Evolutionary conservation across 176 grass and related monocot genomes (phyloP), one percentile per base, ranked within the genome.

Genomic region (Thinopyrum elongatum): DNA sequence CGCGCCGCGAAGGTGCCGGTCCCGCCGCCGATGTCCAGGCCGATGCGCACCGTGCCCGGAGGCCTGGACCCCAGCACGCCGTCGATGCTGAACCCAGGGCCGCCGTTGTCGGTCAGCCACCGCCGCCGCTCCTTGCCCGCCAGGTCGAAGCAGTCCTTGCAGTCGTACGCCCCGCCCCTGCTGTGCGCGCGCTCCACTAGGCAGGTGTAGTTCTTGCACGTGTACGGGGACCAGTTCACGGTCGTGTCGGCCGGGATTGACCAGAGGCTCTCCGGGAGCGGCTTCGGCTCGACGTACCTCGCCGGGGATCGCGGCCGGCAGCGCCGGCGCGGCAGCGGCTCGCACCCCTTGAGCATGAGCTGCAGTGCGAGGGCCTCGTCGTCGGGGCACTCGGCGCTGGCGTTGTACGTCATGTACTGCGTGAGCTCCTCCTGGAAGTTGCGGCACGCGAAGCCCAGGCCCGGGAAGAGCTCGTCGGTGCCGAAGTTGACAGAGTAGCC

Each of bases 151-250:
- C 95, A 98, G 70, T 98, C 93, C 82, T 95, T 98, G 85, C 95
- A 98, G 86, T 95, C 91, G 77, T 67, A 80, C 21, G 91, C 29
- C 4, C 79, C 73, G 25, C 95, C 95, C 39, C 88, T 71, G 22
- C 36, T 11, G 28, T 36, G 86, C 2, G 79, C 93, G 61, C 95
- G 82, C n/a, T 65, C 47, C 29, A 98, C 91, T 26, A 98, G 88
- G 89, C 93, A 98, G 33, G 78, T 88, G 87, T 98, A 98, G 79
- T 95, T 98, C 91, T 98, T 98, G 87, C 95, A 98, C 65, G 89
- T 90, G 91, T 94, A 95, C 0, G 93, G 89, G 6, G 87, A 70
- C 95, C 93, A 94, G 42, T 86, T 81, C 61, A 92, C 87, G 67
- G 87, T 93, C n/a, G 91, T 85, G 85, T 98, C 93, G 2, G 86